phyloP scores from a whole-genome alignment of 2,329 filamentous ascomycete genomes.

The Cryphonectria carpinicola region DNA sequence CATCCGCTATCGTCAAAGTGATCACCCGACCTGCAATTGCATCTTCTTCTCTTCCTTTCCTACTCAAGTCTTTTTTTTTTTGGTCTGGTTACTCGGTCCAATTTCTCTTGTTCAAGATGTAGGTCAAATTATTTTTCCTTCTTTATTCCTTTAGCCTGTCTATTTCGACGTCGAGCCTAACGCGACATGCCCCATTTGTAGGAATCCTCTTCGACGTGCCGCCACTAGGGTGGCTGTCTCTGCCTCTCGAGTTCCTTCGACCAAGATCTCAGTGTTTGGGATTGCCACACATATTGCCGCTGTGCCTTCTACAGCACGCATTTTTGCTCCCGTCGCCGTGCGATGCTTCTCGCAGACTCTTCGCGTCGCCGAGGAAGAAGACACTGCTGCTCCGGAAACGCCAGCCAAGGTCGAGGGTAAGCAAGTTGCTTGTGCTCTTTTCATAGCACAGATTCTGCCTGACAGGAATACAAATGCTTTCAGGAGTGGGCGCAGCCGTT shows the following conservation, averaged over 20 bases:
- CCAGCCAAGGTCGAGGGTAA: slow-evolving; percentile 22
- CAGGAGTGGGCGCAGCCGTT: neutral
- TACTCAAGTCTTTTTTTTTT: too few relatives aligned
- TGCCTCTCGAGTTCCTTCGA: slow-evolving; percentile 35
- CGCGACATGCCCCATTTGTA: slow-evolving; percentile 25
- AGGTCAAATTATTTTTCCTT: neutral
- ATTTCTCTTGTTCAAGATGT: slow-evolving; percentile 20
- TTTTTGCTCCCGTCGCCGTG: slow-evolving; percentile 26
- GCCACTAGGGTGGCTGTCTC: slow-evolving; percentile 39
- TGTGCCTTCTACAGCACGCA: slow-evolving; percentile 25
- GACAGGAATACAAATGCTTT: neutral
- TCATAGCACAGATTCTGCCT: neutral
- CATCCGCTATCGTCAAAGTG: neutral
- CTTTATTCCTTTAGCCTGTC: neutral
- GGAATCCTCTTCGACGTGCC: slow-evolving; percentile 41
- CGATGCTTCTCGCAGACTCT: slow-evolving; percentile 40
- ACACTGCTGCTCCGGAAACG: slow-evolving; percentile 16
- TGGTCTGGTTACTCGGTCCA: neutral
- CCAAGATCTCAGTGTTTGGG: slow-evolving; percentile 32
- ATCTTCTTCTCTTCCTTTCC: neutral
- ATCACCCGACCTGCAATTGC: slow-evolving; percentile 7
- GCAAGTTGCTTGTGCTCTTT: neutral
- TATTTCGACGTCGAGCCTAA: slow-evolving; percentile 15
- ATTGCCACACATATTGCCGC: slow-evolving; percentile 32
- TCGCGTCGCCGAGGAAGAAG: slow-evolving; percentile 30